A percentile compares a stretch with the other conserved stretches of the same genome.
Conservation (phyloP, 2,329 filamentous ascomycete species). For the Magnaporthiopsis poae region DNA sequence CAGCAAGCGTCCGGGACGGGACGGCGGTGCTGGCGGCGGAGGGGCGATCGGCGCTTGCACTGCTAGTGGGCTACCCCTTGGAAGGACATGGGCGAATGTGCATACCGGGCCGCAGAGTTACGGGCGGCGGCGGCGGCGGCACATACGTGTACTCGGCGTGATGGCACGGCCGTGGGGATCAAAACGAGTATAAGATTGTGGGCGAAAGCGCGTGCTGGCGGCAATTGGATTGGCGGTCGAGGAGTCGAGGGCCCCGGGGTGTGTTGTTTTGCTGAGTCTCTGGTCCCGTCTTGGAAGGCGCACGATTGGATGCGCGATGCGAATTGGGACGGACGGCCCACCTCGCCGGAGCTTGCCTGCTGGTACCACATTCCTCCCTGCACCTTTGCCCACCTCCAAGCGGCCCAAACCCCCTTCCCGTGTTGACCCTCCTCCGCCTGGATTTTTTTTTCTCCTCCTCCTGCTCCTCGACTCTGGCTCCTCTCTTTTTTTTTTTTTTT, state of each 20-base stretch:
- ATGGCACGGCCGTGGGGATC: slow-evolving; percentile 35
- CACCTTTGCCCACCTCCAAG: slow-evolving; percentile 8
- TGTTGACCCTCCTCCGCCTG: slow-evolving; percentile 3
- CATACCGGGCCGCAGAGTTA: not conserved
- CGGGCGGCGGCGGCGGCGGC: not conserved
- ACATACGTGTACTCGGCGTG: slow-evolving; percentile 26
- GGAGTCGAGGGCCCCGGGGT: slow-evolving; percentile 25
- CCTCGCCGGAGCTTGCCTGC: slow-evolving; percentile 6
- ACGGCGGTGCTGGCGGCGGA: slow-evolving; percentile 1
- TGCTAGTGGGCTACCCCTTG: slow-evolving; percentile 15
- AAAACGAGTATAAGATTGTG: slow-evolving; percentile 58
- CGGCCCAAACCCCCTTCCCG: slow-evolving; percentile 9
- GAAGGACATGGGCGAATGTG: not conserved
- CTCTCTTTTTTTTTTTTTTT: slow-evolving; percentile 2
- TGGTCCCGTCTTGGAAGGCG: not conserved
- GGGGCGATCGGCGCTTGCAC: slow-evolving; percentile 5
- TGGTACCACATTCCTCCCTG: slow-evolving; percentile 8
- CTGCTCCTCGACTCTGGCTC: not conserved
- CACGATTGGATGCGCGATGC: slow-evolving; percentile 5
- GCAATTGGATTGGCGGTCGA: slow-evolving; percentile 22
- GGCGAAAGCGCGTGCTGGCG: slow-evolving; percentile 28
- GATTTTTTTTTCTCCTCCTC: slow-evolving; percentile 5
- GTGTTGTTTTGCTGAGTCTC: slow-evolving; percentile 12
- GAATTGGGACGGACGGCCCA: slow-evolving; percentile 8
- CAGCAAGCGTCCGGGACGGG: not conserved